Evolutionary conservation across 163 green algal genomes (phyloP), one percentile per base, ranked within the genome.

Genomic region (Prototheca stagnorum): DNA sequence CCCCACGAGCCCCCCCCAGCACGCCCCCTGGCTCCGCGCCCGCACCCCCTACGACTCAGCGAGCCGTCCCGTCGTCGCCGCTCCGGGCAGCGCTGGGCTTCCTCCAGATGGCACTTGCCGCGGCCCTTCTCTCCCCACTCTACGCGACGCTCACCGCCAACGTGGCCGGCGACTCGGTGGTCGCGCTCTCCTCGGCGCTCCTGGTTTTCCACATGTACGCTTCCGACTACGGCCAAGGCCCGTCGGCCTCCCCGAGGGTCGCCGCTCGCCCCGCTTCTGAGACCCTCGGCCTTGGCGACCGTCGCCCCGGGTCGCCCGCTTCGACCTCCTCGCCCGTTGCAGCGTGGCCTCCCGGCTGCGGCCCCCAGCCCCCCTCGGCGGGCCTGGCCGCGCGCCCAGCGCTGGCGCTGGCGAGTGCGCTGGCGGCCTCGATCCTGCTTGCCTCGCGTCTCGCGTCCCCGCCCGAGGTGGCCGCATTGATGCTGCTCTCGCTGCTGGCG

Each of bases 241-340:
- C n/a, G n/a, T n/a, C n/a, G n/a, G n/a, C n/a, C n/a, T n/a, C n/a
- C n/a, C n/a, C n/a, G n/a, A n/a, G n/a, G n/a, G n/a, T n/a, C n/a
- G n/a, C n/a, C n/a, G n/a, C n/a, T n/a, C n/a, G n/a, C n/a, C n/a
- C n/a, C n/a, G n/a, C n/a, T n/a, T n/a, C n/a, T n/a, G n/a, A 88
- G 64, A 4, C 78, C 67, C 54, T 54, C 52, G 11, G 57, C 51
- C 35, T 70, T 64, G 27, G 70, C 67, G 4, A 51, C 35, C 1
- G 42, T 47, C 25, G 77, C 42, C 35, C 50, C 34, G 15, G 57
- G 36, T 12, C 76, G 43, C 37, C 53, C 16, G 16, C 54, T 47
- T n/a, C n/a, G n/a, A n/a, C n/a, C n/a, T n/a, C n/a, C n/a, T n/a
- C n/a, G n/a, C n/a, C n/a, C n/a, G n/a, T n/a, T n/a, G n/a, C 70